phyloP scores from a whole-genome alignment of 2,329 filamentous ascomycete genomes.

The Stachybotrys elegans region DNA sequence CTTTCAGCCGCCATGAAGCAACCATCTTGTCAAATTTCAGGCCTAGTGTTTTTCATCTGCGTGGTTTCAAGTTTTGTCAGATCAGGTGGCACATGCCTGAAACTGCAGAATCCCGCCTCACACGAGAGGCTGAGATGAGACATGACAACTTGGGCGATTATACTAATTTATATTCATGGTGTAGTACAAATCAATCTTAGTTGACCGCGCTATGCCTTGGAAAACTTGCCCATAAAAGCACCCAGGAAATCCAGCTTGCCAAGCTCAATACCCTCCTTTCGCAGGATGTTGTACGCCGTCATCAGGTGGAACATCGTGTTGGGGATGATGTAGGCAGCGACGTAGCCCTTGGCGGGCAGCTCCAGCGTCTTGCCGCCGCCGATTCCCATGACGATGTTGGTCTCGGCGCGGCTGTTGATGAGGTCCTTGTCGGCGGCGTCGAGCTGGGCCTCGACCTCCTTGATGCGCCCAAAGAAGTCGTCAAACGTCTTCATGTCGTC shows the following conservation, averaged over 20 bases:
- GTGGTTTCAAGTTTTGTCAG: no score
- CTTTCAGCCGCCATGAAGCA: no score
- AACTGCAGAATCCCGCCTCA: no score
- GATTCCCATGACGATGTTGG: slow-evolving; percentile 23
- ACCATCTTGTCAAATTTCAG: no score
- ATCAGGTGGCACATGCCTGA: no score
- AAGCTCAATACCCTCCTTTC: slow-evolving; percentile 55
- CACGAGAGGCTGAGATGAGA: no score
- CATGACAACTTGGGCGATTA: no score
- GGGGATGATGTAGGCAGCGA: slow-evolving; percentile 44
- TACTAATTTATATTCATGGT: no score
- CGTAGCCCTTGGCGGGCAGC: slow-evolving; percentile 32
- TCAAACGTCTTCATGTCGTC: slow-evolving; percentile 27
- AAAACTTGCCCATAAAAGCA: slow-evolving; percentile 24
- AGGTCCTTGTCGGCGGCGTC: slow-evolving; percentile 25
- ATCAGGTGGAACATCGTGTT: slow-evolving; percentile 61
- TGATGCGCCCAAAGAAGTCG: slow-evolving; percentile 28
- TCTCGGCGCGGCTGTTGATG: slow-evolving; percentile 24
- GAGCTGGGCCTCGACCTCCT: slow-evolving; percentile 21
- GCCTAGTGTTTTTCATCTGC: no score
- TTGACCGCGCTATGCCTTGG: no score
- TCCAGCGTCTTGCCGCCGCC: slow-evolving; percentile 21
- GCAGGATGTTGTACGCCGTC: slow-evolving; percentile 55
- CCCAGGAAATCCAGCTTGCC: slow-evolving; percentile 54
- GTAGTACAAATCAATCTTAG: no score